Conservation (phyloP, 805 yeast species). For the Zygotorulaspora florentina region DNA sequence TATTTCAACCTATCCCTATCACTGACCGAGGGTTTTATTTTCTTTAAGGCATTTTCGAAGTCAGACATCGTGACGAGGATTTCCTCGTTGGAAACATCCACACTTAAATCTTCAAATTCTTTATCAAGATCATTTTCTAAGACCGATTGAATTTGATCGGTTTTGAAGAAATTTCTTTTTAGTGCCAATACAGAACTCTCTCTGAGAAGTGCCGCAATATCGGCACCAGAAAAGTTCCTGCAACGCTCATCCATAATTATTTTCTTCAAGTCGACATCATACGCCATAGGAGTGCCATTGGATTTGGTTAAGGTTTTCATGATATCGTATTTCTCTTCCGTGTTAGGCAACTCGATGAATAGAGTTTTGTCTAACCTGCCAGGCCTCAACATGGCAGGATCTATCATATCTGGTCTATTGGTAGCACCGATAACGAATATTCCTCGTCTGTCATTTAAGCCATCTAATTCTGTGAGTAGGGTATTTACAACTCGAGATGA, state of each 20-base stretch:
- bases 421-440: conserved; percentile 96
- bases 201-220: conserved; percentile 82
- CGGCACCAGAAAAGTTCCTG: conserved; percentile 93
- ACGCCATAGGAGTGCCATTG: conserved; percentile 70
- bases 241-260: conserved; percentile 77
- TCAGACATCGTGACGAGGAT: conserved; percentile 61
- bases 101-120: conserved; percentile 39
- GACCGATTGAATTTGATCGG: conserved; percentile 40
- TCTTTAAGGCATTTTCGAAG: conserved; percentile 64
- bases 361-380: conserved; percentile 92
- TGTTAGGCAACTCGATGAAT: conserved; percentile 82
- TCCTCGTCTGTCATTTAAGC: conserved; percentile 87
- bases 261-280: conserved; percentile 52
- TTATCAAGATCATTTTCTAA: conserved; percentile 47
- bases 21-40: conserved; percentile 85
- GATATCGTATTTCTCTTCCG: conserved; percentile 75
- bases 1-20: conserved; percentile 78
- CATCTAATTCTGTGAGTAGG: conserved; percentile 88
- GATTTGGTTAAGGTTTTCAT: conserved; percentile 67
- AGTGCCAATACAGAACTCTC: conserved; percentile 92
- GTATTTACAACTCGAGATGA: conserved; percentile 94
- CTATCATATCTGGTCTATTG: conserved; percentile 96
- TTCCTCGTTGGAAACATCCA: conserved; percentile 28
- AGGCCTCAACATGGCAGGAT: conserved; percentile 96
- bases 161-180: conserved; percentile 63